phyloP scores from a whole-genome alignment of 2,329 filamentous ascomycete species.

The Colletotrichum lindemuthianum region DNA sequence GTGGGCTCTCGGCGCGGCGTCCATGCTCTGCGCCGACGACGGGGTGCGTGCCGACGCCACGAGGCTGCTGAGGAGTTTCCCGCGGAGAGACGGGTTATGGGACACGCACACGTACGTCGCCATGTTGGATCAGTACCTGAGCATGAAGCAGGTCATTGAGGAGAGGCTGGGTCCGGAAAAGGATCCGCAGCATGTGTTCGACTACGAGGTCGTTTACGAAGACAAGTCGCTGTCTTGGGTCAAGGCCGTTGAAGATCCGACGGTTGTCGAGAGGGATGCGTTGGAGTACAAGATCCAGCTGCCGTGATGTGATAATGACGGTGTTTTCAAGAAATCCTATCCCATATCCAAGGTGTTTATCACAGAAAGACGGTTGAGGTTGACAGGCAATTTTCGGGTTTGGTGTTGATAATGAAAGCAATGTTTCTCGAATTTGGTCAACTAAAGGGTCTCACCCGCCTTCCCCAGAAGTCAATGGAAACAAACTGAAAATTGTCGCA shows the following conservation, averaged over 20 bases:
- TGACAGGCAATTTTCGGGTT: no score
- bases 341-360: no score
- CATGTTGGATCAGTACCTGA: conserved; percentile 39
- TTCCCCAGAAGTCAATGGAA: no score
- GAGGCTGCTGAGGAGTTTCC: conserved; percentile 52
- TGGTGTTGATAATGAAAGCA: no score
- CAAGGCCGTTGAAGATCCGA: conserved; percentile 19
- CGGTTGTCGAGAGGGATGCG: neutral
- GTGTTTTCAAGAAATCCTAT: no score
- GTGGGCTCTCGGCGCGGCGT: conserved; percentile 53
- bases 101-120: conserved; percentile 53
- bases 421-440: no score
- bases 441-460: no score
- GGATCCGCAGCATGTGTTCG: conserved; percentile 11
- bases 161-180: neutral
- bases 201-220: conserved; percentile 28
- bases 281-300: conserved; percentile 26
- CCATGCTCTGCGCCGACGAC: conserved; percentile 52
- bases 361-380: no score
- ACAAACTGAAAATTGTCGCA: no score
- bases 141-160: neutral
- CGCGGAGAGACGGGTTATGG: conserved; percentile 55
- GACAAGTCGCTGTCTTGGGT: conserved; percentile 28
- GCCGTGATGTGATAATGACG: neutral
- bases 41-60: conserved; percentile 51